Percentiles rank a stretch among this genome's conserved stretches.
Conservation (phyloP, 495 filamentous ascomycete species). For the Cryomyces minteri region DNA sequence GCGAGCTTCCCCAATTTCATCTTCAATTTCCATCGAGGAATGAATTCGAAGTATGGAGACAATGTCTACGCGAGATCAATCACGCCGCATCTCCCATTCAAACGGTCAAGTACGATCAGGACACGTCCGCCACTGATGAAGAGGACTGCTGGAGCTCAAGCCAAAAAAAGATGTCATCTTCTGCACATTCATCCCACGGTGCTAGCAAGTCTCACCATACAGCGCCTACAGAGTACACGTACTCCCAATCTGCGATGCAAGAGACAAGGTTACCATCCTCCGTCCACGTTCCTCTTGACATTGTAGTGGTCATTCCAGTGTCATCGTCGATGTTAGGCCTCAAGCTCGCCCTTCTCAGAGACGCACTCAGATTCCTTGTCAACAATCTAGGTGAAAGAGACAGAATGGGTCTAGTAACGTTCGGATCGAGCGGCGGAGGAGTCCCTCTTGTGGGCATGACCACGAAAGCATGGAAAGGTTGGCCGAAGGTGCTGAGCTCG, state of each 20-base stretch:
- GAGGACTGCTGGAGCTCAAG: conserved; percentile 59
- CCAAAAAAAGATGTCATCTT: conserved; percentile 39
- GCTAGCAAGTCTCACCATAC: conserved; percentile 58
- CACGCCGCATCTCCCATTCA: conserved; percentile 33
- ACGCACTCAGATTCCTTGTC: conserved; percentile 85
- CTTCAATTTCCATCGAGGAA: conserved; percentile 72
- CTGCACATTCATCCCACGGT: conserved; percentile 72
- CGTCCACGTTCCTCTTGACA: conserved; percentile 81
- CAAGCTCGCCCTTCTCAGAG: conserved; percentile 91
- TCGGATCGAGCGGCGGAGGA: conserved; percentile 85
- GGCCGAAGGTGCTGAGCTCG: conserved; percentile 70
- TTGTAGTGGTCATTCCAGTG: conserved; percentile 93
- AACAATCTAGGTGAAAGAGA: conserved; percentile 82
- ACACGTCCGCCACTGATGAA: conserved; percentile 72
- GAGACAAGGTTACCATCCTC: conserved; percentile 37
- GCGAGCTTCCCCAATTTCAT: conserved; percentile 92
- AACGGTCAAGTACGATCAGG: conserved; percentile 51
- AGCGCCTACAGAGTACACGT: conserved; percentile 66
- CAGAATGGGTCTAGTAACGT: conserved; percentile 93
- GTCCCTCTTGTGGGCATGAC: conserved; percentile 97
- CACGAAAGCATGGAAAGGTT: conserved; percentile 80
- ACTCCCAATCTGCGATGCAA: conserved; percentile 26
- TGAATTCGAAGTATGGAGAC: conserved; percentile 83
- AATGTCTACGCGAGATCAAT: conserved; percentile 72
- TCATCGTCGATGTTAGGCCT: conserved; percentile 98